These are phyloP conservation scores for Skeletonema marinoi DNA, from an alignment of 108 stramenopile genomes.

Conservation along the genomic window DNA sequence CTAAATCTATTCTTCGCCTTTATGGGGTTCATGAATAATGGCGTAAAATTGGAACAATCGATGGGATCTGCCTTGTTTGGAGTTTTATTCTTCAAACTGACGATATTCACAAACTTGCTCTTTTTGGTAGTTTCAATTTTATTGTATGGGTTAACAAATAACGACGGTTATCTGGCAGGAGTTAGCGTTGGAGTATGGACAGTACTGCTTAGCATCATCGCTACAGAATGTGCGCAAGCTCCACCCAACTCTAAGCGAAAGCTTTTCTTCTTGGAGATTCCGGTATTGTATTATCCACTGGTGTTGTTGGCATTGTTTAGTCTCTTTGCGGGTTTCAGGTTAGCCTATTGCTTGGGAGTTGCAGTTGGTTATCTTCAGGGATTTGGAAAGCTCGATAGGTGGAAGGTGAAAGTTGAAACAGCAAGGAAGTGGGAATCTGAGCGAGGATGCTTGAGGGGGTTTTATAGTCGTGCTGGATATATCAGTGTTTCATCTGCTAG, in stretches of 20 bases:
- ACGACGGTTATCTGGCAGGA: constrained; percentile 34
- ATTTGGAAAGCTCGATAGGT: constrained; percentile 49
- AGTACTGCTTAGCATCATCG: constrained; percentile 70
- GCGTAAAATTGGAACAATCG: constrained; percentile 65
- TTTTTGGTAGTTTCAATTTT: constrained; percentile 54
- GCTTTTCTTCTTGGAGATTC: constrained; percentile 70
- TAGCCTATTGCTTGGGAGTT: constrained; percentile 67
- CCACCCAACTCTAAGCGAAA: constrained; percentile 58
- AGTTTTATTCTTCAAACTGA: constrained; percentile 58
- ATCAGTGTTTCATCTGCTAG: constrained; percentile 40
- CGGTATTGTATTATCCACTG: constrained; percentile 72
- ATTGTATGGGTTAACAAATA: constrained; percentile 48
- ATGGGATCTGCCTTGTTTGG: constrained; percentile 80
- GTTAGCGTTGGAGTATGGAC: constrained; percentile 71
- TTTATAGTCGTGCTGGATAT: constrained; percentile 37
- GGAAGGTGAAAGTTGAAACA: constrained; percentile 41
- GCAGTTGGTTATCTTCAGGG: constrained; percentile 80
- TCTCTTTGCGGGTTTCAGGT: constrained; percentile 60
- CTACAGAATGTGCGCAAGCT: constrained; percentile 76
- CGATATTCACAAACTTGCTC: constrained; percentile 52
- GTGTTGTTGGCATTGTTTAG: constrained; percentile 73
- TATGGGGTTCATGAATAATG: constrained; percentile 68
- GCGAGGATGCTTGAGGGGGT: constrained; percentile 46
- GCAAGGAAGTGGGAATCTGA: constrained; percentile 49
- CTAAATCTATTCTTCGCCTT: constrained; percentile 73